Percentiles rank a stretch among this genome's conserved stretches.
phyloP scores from a whole-genome alignment of 1,139 yeast species.

The Barnettozyma hawaiiensis region DNA sequence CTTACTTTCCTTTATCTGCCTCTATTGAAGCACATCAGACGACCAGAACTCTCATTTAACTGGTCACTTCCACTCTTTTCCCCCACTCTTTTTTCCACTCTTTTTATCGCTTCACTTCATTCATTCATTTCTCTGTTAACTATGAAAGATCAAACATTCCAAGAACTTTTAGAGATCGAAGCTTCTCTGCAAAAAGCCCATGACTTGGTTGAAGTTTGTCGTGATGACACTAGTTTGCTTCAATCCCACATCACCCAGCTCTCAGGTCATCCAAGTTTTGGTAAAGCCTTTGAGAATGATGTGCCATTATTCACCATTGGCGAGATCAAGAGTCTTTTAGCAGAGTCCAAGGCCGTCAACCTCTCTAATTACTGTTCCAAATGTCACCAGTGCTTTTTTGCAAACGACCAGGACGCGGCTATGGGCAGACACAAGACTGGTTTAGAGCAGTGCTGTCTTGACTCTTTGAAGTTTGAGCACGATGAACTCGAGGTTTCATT shows the following conservation, averaged over 20 bases:
- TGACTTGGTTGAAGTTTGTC: not conserved
- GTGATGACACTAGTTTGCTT: slow-evolving; percentile 5
- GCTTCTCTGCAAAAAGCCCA: slow-evolving; percentile 12
- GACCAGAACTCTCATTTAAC: slow-evolving; percentile 1
- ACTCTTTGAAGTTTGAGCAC: slow-evolving; percentile 13
- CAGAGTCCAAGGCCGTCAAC: slow-evolving; percentile 15
- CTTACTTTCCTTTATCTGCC: not conserved
- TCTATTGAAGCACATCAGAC: not conserved
- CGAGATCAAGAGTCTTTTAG: slow-evolving; percentile 16
- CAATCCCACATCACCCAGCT: slow-evolving; percentile 6
- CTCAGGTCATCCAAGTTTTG: slow-evolving; percentile 3
- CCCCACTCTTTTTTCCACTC: not conserved
- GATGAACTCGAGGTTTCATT: slow-evolving; percentile 35
- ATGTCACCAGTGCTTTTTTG: slow-evolving; percentile 23
- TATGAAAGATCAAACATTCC: slow-evolving; percentile 12
- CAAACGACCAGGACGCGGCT: slow-evolving; percentile 21
- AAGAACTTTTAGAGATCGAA: slow-evolving; percentile 14
- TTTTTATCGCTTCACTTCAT: not conserved
- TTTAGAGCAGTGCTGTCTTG: slow-evolving; percentile 21
- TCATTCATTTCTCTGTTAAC: not conserved
- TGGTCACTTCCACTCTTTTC: not conserved
- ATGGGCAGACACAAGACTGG: slow-evolving; percentile 7
- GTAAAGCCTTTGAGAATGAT: not conserved
- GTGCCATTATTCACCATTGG: slow-evolving; percentile 9
- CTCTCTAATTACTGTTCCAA: slow-evolving; percentile 21